Evolutionary conservation across 75 land plant genomes (phyloP).

Genomic region (Cryptomeria japonica): DNA sequence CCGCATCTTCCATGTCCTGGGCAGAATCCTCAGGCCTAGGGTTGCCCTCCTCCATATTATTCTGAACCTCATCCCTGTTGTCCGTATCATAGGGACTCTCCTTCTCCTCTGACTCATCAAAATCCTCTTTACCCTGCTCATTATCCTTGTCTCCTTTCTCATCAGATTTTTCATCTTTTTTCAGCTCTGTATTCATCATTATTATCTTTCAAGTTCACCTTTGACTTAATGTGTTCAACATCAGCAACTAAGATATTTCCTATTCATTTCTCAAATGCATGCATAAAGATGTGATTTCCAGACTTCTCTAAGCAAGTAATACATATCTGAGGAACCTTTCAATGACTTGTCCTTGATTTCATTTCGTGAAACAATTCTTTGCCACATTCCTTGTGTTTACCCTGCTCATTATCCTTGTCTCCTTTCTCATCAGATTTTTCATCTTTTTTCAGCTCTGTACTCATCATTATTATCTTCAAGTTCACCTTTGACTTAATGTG

Average conservation of each 20-base stretch:
- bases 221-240: slow-evolving; percentile 1
- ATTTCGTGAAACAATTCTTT: no score
- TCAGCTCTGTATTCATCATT: not conserved
- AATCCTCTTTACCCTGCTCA: no score
- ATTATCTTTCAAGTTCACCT: not conserved
- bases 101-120: no score
- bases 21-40: no score
- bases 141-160: no score
- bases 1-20: no score
- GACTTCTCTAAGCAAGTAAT: not conserved
- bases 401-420: no score
- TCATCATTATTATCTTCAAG: not conserved
- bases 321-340: slow-evolving; percentile 6
- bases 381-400: no score
- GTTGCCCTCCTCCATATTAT: no score
- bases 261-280: not conserved
- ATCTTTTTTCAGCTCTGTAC: not conserved
- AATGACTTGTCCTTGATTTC: slow-evolving; percentile 8
- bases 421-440: slow-evolving; percentile 1
- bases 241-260: not conserved
- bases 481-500: not conserved
- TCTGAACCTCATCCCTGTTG: no score
- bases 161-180: not conserved
- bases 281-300: not conserved
- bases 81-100: no score